Conservation (phyloP, 176 grass and related monocot genomes). For the Musa troglodytarum region DNA sequence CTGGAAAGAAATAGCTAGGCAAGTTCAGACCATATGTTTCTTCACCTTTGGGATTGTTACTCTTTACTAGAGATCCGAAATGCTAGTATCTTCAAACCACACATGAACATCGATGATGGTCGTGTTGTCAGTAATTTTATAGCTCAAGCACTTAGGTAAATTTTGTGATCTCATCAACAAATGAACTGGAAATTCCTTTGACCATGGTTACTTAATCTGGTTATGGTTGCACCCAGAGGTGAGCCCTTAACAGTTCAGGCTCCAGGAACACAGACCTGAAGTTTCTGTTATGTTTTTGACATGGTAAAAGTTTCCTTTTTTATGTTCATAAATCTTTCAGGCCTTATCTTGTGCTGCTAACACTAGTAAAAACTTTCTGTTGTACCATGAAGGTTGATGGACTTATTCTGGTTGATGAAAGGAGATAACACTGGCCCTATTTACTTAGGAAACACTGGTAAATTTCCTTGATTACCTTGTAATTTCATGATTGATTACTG, state of each 20-base stretch:
- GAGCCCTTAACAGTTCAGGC: slow-evolving; percentile 86
- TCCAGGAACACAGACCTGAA: slow-evolving; percentile 94
- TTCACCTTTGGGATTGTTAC: slow-evolving; percentile 8
- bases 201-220: not conserved
- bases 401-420: slow-evolving; percentile 95
- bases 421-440: slow-evolving; percentile 92
- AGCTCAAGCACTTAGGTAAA: slow-evolving; percentile 97
- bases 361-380: not conserved
- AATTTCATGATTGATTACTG: not conserved
- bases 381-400: slow-evolving; percentile 70
- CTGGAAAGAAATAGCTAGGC: not conserved
- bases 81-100: slow-evolving; percentile 99
- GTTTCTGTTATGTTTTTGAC: slow-evolving; percentile 95
- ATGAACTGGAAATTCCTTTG: not conserved
- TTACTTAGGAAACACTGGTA: slow-evolving; percentile 98
- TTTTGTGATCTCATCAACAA: slow-evolving; percentile 6
- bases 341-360: not conserved
- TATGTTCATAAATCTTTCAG: not conserved
- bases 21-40: not conserved
- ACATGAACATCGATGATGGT: slow-evolving; percentile 98
- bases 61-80: slow-evolving; percentile 70
- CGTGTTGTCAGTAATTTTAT: slow-evolving; percentile 99
- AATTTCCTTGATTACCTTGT: not conserved
- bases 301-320: slow-evolving; percentile 45
- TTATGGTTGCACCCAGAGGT: slow-evolving; percentile 36